Percentiles rank a stretch among this genome's conserved stretches.
Evolutionary conservation across 2,329 filamentous ascomycete species (phyloP).

Genomic region (Paradendryphiella salina): DNA sequence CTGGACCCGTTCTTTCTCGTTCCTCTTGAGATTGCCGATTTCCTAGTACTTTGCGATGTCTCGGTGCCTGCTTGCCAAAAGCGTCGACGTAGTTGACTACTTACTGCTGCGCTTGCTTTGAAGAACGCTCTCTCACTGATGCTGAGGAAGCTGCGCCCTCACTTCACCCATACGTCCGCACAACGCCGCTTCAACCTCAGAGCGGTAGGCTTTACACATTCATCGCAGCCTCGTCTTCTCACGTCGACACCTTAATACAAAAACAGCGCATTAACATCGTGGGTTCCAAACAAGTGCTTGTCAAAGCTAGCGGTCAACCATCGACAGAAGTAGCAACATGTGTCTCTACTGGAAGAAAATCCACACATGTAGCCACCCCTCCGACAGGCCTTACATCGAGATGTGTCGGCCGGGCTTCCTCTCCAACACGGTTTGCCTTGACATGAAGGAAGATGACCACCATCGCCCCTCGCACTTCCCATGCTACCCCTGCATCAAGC

Average conservation of each 20-base stretch:
- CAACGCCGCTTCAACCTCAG: not conserved
- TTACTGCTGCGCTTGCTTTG: not conserved
- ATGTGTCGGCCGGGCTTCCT: conserved; percentile 28
- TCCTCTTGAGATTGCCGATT: too few species aligned
- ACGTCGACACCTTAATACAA: not conserved
- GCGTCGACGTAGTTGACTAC: too few species aligned
- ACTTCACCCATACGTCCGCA: conserved; percentile 2
- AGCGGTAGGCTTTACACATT: not conserved
- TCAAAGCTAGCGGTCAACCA: not conserved
- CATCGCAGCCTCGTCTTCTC: not conserved
- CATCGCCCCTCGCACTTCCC: conserved; percentile 28
- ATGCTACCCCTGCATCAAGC: conserved; percentile 29
- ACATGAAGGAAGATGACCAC: conserved; percentile 16
- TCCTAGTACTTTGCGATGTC: too few species aligned
- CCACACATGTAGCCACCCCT: conserved; percentile 27
- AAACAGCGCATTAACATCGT: not conserved
- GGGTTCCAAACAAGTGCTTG: not conserved
- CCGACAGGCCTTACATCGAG: conserved; percentile 28
- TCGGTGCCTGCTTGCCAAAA: not conserved
- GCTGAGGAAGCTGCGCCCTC: not conserved
- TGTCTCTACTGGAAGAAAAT: conserved; percentile 33
- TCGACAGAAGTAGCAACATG: conserved; percentile 16
- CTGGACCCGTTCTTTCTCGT: too few species aligned
- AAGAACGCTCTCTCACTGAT: not conserved
- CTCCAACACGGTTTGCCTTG: conserved; percentile 25